Evolutionary conservation across 1,284 basidiomycete genomes (phyloP).

Genomic region (Amylostereum chailletii): DNA sequence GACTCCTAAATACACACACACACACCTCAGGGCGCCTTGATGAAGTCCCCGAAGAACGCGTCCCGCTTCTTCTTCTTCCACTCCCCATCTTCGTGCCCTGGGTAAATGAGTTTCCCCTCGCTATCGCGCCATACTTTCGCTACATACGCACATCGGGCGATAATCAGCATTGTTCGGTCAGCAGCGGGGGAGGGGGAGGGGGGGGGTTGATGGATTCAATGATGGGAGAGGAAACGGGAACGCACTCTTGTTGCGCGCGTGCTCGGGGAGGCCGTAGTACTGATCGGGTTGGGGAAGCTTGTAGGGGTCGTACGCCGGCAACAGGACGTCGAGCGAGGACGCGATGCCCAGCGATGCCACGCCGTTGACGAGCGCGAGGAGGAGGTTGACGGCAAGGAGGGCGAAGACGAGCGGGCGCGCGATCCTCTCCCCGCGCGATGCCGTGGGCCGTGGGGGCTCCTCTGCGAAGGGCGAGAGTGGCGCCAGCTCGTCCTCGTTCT

Average conservation of each 20-base stretch:
- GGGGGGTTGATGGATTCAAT: too few species aligned
- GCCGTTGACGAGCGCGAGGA: background rate
- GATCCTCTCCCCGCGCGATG: background rate
- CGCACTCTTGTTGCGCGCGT: background rate
- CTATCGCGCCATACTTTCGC: background rate
- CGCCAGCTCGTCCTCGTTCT: background rate
- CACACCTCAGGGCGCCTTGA: too few species aligned
- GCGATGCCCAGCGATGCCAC: background rate
- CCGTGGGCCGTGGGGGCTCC: background rate
- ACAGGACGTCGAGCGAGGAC: background rate
- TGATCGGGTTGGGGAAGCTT: background rate
- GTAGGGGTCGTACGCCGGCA: background rate
- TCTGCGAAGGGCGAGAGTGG: background rate
- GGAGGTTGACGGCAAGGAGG: background rate
- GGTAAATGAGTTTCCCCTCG: background rate
- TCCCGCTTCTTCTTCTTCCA: too few species aligned
- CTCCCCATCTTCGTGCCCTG: background rate
- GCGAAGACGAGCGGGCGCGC: background rate
- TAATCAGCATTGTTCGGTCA: too few species aligned
- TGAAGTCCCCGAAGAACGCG: too few species aligned
- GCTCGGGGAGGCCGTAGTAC: background rate
- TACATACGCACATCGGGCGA: background rate
- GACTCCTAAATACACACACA: too few species aligned
- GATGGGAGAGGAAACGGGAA: background rate
- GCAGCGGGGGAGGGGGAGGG: too few species aligned